phyloP scores from a whole-genome alignment of 768 basidiomycete species.

The Vishniacozyma victoriae region DNA sequence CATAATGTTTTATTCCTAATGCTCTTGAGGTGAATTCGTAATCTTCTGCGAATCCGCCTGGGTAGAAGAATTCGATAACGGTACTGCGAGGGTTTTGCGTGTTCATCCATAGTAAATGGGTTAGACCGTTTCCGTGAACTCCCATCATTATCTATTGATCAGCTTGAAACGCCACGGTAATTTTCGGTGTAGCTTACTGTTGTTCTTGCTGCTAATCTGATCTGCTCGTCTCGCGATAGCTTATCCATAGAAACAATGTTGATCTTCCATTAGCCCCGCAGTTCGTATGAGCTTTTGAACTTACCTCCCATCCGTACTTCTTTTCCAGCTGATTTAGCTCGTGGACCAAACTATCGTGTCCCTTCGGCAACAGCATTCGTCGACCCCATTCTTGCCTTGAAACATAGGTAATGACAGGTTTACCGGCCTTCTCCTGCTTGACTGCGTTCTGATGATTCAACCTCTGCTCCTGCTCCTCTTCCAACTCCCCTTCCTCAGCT shows the following conservation, averaged over 20 bases:
- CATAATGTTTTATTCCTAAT: conserved; percentile 72
- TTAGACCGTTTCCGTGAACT: conserved; percentile 53
- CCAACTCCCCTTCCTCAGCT: conserved; percentile 40
- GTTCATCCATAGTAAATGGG: conserved; percentile 80
- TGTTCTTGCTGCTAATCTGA: conserved; percentile 71
- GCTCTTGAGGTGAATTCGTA: conserved; percentile 78
- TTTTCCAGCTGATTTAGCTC: conserved; percentile 67
- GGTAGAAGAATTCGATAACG: conserved; percentile 80
- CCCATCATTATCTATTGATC: conserved; percentile 43
- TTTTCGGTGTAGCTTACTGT: conserved; percentile 56
- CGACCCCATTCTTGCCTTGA: conserved; percentile 83
- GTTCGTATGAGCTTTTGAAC: not conserved
- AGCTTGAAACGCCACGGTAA: not conserved
- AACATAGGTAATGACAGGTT: conserved; percentile 85
- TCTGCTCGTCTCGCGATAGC: conserved; percentile 71
- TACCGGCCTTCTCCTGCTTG: conserved; percentile 49
- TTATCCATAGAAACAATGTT: conserved; percentile 81
- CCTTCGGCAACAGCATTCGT: conserved; percentile 66
- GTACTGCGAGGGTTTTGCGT: conserved; percentile 61
- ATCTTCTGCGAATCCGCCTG: conserved; percentile 73
- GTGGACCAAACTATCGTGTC: conserved; percentile 72
- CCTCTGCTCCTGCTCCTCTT: conserved; percentile 33
- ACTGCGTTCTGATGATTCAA: conserved; percentile 18
- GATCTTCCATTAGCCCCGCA: conserved; percentile 47
- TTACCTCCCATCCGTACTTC: conserved; percentile 64